Evolutionary conservation across 768 basidiomycete species (phyloP), one percentile per base, ranked within the genome.

Genomic region (Tricholoma furcatifolium): DNA sequence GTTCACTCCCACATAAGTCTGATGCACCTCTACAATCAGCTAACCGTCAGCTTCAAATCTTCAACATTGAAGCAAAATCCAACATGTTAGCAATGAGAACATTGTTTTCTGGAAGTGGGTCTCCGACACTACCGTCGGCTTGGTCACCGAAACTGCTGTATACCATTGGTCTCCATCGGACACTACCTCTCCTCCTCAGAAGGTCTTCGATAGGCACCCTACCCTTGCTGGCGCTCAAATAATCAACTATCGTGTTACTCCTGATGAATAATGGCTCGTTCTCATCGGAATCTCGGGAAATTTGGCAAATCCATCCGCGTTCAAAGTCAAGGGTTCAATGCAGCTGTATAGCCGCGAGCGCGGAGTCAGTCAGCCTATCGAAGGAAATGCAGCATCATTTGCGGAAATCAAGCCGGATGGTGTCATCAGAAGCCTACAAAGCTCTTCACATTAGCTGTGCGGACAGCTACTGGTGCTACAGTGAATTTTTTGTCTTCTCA

Each of bases 61-160:
- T 98, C 78, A 96, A 98, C 71, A 92, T 99, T 60, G 95, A 96
- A 60, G 88, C 90, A 9, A 98, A 98, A 77, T 87, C 90, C 67
- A 98, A 98, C 93, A 98, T 67, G 76, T 85, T 55, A 97, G 87
- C 76, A 88, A 84, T 66, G 94, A 98, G 66, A 96, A 99, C 66
- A 80, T 97, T 47, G 86, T 93, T 21, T 99, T 97, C 73, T 99
- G 97, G 97, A 98, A 97, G 68, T 99, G 97, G 97, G 85, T 98
- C 35, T 89, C 87, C 43, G 88, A 93, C 56, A 83, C 85, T 15
- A 89, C 89, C 24, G 87, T 99, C 56, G 97, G 97, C 63, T 82
- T 98, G 74, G 97, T 98, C 63, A 98, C 96, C 24, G 95, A 98
- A 54, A 79, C 89, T 0, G 81, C 93, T 4, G 96, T 98, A 27